A percentile compares a stretch with the other conserved stretches of the same genome.
Evolutionary conservation across 2,329 filamentous ascomycete genomes (phyloP).

Genomic region (Calonectria hongkongensis): DNA sequence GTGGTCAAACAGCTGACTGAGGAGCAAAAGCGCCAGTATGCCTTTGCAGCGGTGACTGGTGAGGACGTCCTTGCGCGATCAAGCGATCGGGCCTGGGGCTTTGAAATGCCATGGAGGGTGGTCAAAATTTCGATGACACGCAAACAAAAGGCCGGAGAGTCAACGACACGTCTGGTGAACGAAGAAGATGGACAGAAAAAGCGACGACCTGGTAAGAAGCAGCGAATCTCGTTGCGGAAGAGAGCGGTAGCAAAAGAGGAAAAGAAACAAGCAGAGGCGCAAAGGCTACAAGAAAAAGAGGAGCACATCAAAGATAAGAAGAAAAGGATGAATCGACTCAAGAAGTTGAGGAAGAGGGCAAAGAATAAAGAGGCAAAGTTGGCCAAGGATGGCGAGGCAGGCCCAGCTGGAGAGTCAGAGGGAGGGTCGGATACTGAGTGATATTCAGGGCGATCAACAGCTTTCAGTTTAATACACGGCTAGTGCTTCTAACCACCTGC

Average conservation of each 20-base stretch:
- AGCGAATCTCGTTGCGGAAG: constrained; percentile 70
- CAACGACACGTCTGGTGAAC: constrained; percentile 29
- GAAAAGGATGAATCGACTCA: constrained; percentile 75
- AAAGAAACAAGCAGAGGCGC: constrained; percentile 62
- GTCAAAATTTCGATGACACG: constrained; percentile 63
- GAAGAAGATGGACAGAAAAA: constrained; percentile 56
- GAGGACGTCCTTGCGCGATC: constrained; percentile 70
- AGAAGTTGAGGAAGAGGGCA: constrained; percentile 75
- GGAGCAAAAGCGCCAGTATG: constrained; percentile 63
- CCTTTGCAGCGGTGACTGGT: constrained; percentile 69
- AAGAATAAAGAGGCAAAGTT: constrained; percentile 75
- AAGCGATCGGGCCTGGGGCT: constrained; percentile 71
- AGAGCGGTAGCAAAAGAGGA: constrained; percentile 65
- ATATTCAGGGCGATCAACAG: not conserved
- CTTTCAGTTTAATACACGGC: not conserved
- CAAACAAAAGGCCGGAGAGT: constrained; percentile 47
- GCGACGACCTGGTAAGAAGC: constrained; percentile 75
- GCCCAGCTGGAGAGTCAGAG: constrained; percentile 48
- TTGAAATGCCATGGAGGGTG: constrained; percentile 78
- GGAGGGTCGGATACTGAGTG: constrained; percentile 46
- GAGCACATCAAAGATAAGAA: constrained; percentile 76
- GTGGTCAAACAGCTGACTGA: constrained; percentile 63
- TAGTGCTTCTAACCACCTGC: not conserved
- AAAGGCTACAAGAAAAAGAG: constrained; percentile 69
- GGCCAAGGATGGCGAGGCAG: constrained; percentile 48